These are phyloP conservation scores for Zalaria sp. DNA, from an alignment of 2,329 filamentous ascomycete genomes.

Conservation along the genomic window DNA sequence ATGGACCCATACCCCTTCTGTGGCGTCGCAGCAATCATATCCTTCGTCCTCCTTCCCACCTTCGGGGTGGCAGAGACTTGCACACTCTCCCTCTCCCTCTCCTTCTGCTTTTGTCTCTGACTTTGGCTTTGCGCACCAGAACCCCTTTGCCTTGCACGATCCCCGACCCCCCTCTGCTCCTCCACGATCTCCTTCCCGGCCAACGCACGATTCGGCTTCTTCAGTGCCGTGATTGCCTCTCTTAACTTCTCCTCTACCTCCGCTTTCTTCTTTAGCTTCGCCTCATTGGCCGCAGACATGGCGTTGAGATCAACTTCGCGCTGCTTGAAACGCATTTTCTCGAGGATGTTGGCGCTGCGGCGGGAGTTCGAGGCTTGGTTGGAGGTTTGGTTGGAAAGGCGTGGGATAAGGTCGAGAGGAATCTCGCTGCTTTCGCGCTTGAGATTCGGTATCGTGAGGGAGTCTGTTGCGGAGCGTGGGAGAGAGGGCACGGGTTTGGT, in stretches of 20 bases:
- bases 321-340: conserved; percentile 16
- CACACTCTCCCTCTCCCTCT: conserved; percentile 13
- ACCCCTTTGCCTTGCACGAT: conserved; percentile 13
- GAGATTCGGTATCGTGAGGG: conserved; percentile 43
- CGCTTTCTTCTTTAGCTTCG: conserved; percentile 51
- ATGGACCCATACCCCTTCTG: conserved; percentile 12
- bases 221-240: conserved; percentile 58
- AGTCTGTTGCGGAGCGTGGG: conserved; percentile 52
- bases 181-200: conserved; percentile 55
- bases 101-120: conserved; percentile 6
- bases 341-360: conserved; percentile 26
- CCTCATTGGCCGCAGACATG: conserved; percentile 37
- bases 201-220: conserved; percentile 60
- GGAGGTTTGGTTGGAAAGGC: conserved; percentile 10
- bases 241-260: conserved; percentile 55
- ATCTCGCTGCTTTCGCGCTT: conserved; percentile 58
- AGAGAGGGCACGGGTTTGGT: conserved; percentile 47
- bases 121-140: neutral
- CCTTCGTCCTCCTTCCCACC: conserved; percentile 16
- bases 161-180: conserved; percentile 37
- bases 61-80: conserved; percentile 29
- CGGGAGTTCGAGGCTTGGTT: conserved; percentile 9
- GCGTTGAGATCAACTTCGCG: conserved; percentile 42
- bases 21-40: conserved; percentile 15
- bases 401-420: conserved; percentile 32